Conservation (phyloP, 75 land plant species). For the Isoetes taiwanensis region DNA sequence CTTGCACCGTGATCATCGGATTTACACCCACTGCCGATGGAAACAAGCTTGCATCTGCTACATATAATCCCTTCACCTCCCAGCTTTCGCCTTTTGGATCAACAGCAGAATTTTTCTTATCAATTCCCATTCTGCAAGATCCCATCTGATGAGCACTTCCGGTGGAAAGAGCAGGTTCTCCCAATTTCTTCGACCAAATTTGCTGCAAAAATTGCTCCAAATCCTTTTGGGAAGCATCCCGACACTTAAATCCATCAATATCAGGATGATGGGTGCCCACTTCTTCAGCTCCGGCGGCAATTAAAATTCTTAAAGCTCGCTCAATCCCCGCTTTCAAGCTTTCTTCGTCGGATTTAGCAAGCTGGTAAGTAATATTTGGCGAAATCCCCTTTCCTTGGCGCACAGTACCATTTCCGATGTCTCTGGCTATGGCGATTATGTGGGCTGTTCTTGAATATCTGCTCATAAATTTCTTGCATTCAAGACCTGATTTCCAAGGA, state of each 20-base stretch:
- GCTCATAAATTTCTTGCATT: too few relatives aligned
- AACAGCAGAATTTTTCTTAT: neutral
- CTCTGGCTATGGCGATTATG: constrained; percentile 38
- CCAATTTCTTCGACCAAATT: too few relatives aligned
- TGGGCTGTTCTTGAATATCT: constrained; percentile 41
- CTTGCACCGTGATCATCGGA: constrained; percentile 21
- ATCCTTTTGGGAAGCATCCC: too few relatives aligned
- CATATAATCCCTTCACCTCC: constrained; percentile 16
- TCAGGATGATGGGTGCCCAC: constrained; percentile 44
- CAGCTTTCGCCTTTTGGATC: constrained; percentile 13
- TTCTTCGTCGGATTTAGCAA: constrained; percentile 25
- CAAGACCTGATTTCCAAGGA: constrained; percentile 59
- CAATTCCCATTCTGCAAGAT: constrained; percentile 18
- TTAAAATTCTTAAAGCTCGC: constrained; percentile 38
- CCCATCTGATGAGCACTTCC: constrained; percentile 30
- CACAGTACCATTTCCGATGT: constrained; percentile 42
- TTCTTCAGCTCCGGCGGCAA: constrained; percentile 72
- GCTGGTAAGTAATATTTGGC: constrained; percentile 29
- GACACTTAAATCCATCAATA: constrained; percentile 38
- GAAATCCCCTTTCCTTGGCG: neutral
- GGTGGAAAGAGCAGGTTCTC: too few relatives aligned
- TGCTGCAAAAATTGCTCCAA: too few relatives aligned
- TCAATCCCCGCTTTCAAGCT: constrained; percentile 29
- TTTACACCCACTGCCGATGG: constrained; percentile 18
- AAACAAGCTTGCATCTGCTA: constrained; percentile 18